Conservation (phyloP, 345 rosid species). For the Populus simonii region DNA sequence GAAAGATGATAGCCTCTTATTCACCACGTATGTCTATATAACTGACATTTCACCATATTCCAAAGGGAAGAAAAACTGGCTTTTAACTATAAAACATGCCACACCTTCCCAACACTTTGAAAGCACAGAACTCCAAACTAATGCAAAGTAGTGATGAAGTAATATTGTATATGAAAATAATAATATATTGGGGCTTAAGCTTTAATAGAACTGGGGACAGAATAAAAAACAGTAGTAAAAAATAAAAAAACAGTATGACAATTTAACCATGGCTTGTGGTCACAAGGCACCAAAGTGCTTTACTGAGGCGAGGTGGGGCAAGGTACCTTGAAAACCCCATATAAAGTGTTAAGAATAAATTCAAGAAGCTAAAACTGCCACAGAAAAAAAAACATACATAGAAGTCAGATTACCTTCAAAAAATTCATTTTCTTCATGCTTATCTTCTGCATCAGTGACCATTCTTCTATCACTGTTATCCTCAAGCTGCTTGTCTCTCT, state of each 20-base stretch:
- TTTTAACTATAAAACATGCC: neutral
- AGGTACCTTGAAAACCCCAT: neutral
- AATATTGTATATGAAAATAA: too few species aligned
- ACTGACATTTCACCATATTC: neutral
- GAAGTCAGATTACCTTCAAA: conserved; percentile 41
- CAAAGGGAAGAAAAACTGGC: neutral
- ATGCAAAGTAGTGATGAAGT: neutral
- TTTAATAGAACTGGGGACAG: neutral
- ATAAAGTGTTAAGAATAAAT: neutral
- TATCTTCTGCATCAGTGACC: conserved; percentile 50
- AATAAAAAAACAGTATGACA: neutral
- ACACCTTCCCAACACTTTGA: neutral
- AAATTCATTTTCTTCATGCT: conserved; percentile 57
- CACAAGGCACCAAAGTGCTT: neutral
- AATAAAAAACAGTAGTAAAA: neutral
- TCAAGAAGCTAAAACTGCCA: neutral
- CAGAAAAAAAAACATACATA: neutral
- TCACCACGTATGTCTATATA: neutral
- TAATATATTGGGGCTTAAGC: neutral
- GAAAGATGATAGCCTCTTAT: neutral
- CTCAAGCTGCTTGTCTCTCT: conserved; percentile 58
- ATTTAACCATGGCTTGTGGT: neutral
- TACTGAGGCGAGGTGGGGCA: neutral
- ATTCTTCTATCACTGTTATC: conserved; percentile 49
- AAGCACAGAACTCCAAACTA: neutral